Evolutionary conservation across 177 flowering plant species (phyloP).

Genomic region (Vitis hybrid): DNA sequence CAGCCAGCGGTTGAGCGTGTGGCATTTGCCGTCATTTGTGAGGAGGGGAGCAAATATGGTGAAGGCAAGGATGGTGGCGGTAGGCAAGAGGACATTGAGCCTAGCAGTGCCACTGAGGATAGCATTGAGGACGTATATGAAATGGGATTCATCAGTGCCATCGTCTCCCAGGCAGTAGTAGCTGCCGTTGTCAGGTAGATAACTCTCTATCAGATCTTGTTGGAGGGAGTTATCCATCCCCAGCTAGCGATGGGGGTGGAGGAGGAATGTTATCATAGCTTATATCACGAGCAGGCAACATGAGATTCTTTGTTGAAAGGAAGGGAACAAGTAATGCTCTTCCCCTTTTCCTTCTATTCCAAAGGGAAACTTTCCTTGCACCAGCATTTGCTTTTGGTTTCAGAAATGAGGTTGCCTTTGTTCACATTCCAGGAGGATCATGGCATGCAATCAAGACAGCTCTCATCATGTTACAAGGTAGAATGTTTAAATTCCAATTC

Average conservation of each 20-base stretch:
- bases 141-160: constrained; percentile 32
- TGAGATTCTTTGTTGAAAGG: constrained; percentile 21
- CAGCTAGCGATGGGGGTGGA: neutral
- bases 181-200: neutral
- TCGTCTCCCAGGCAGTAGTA: constrained; percentile 20
- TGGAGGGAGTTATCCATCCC: constrained; percentile 14
- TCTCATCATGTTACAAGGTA: too few relatives aligned
- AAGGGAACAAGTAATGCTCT: constrained; percentile 23
- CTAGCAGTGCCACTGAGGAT: constrained; percentile 62
- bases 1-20: constrained; percentile 37
- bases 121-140: constrained; percentile 36
- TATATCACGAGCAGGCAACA: neutral
- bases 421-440: too few relatives aligned
- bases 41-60: constrained; percentile 57
- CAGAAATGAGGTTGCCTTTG: neutral
- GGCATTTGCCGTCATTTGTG: constrained; percentile 54
- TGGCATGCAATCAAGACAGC: too few relatives aligned
- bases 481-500: too few relatives aligned
- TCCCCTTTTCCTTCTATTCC: neutral
- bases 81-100: constrained; percentile 60
- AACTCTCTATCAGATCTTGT: constrained; percentile 27
- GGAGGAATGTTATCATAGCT: neutral
- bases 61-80: constrained; percentile 61
- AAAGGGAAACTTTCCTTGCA: neutral
- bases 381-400: neutral